Evolutionary conservation across 306 rosid species (phyloP).

Genomic region (Lupinus albus): DNA sequence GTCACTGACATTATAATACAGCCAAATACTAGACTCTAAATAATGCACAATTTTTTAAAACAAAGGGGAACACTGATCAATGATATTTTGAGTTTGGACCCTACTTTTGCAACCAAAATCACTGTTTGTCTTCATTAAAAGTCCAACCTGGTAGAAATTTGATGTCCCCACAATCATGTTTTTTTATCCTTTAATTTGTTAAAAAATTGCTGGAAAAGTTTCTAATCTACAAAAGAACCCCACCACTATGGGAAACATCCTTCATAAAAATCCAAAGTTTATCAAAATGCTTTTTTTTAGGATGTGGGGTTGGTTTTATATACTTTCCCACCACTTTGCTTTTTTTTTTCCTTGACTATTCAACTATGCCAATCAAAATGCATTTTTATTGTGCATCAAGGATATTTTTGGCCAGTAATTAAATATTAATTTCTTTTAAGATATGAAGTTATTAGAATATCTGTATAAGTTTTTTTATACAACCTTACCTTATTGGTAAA

Average conservation of each 20-base stretch:
- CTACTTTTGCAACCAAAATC: conserved; percentile 54
- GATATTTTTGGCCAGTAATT: no score
- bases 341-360: conserved; percentile 41
- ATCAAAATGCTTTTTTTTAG: conserved; percentile 43
- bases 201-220: conserved; percentile 38
- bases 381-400: no score
- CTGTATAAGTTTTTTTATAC: no score
- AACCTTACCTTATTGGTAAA: no score
- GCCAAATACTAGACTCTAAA: conserved; percentile 43
- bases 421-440: no score
- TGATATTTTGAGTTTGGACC: conserved; percentile 51
- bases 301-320: conserved; percentile 35
- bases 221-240: conserved; percentile 49
- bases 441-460: no score
- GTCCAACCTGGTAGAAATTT: conserved; percentile 53
- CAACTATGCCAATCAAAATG: neutral
- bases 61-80: conserved; percentile 22
- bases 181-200: conserved; percentile 1
- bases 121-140: conserved; percentile 54
- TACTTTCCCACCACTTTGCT: conserved; percentile 29
- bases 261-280: conserved; percentile 39
- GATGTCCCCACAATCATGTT: conserved; percentile 33
- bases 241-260: conserved; percentile 42
- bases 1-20: conserved; percentile 36
- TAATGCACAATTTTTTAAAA: conserved; percentile 29